Evolutionary conservation across 1,284 basidiomycete genomes (phyloP).

Genomic region (Austropuccinia psidii): DNA sequence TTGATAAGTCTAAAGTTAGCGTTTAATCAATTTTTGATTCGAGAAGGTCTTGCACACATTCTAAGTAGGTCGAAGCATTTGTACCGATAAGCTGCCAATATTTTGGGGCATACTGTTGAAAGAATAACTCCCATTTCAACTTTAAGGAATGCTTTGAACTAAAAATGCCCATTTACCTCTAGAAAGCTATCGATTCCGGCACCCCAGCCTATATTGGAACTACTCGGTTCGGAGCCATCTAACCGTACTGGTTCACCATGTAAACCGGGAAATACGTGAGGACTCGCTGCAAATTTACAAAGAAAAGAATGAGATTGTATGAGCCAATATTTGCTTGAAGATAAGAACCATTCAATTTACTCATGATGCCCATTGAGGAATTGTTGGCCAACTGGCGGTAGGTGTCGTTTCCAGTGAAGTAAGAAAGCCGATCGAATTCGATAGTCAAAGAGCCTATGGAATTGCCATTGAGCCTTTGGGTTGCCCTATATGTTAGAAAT

Average conservation of each 20-base stretch:
- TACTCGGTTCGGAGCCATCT: neutral
- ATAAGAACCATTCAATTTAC: neutral
- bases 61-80: constrained; percentile 9
- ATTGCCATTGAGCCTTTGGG: neutral
- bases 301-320: neutral
- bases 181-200: constrained; percentile 18
- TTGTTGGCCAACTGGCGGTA: constrained; percentile 20
- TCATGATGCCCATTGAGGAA: constrained; percentile 9
- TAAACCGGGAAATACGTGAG: constrained; percentile 16
- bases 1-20: neutral
- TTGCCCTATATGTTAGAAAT: neutral
- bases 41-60: neutral
- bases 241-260: neutral
- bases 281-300: neutral
- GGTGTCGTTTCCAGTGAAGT: constrained; percentile 26
- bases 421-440: constrained; percentile 27
- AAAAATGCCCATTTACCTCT: neutral
- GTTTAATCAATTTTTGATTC: neutral
- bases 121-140: neutral
- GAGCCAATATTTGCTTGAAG: neutral
- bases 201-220: constrained; percentile 6
- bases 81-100: constrained; percentile 31
- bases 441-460: constrained; percentile 6
- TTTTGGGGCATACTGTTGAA: constrained; percentile 13
- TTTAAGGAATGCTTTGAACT: neutral